Evolutionary conservation across 805 yeast genomes (phyloP).

Genomic region (Candida morakotiae): DNA sequence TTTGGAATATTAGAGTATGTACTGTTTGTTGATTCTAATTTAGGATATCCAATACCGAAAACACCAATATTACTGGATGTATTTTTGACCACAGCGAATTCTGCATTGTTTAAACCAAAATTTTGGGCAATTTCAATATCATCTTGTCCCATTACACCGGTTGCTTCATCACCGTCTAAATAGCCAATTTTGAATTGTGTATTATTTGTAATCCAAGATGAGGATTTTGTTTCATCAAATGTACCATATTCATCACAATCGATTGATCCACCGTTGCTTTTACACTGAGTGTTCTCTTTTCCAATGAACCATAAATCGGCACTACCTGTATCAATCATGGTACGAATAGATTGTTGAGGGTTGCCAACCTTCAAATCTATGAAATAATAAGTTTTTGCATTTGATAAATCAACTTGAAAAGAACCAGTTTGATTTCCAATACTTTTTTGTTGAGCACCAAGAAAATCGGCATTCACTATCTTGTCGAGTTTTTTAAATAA

Average conservation of each 20-base stretch:
- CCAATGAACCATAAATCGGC: slow-evolving; percentile 19
- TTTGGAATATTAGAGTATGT: slow-evolving; percentile 30
- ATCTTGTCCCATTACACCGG: slow-evolving; percentile 45
- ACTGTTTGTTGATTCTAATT: slow-evolving; percentile 10
- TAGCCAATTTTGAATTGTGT: slow-evolving; percentile 21
- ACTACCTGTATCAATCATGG: slow-evolving; percentile 19
- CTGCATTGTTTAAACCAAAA: slow-evolving; percentile 6
- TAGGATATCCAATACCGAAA: slow-evolving; percentile 20
- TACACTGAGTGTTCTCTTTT: slow-evolving; percentile 9
- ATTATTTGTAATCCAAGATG: slow-evolving; percentile 19
- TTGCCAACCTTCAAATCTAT: slow-evolving; percentile 17
- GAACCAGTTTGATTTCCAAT: slow-evolving; percentile 3
- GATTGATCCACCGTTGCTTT: background rate
- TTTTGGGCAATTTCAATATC: slow-evolving; percentile 10
- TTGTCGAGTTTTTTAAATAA: background rate
- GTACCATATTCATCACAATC: slow-evolving; percentile 36
- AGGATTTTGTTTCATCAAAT: slow-evolving; percentile 27
- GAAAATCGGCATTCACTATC: background rate
- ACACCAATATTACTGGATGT: slow-evolving; percentile 17
- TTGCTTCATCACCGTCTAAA: slow-evolving; percentile 46
- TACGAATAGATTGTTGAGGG: slow-evolving; percentile 15
- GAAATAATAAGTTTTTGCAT: slow-evolving; percentile 14
- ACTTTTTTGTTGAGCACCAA: slow-evolving; percentile 2
- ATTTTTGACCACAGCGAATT: slow-evolving; percentile 14
- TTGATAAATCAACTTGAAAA: slow-evolving; percentile 4